Base-by-base conservation (phyloP, 2,329 filamentous ascomycete species). In the Ascochyta rabiei region DNA sequence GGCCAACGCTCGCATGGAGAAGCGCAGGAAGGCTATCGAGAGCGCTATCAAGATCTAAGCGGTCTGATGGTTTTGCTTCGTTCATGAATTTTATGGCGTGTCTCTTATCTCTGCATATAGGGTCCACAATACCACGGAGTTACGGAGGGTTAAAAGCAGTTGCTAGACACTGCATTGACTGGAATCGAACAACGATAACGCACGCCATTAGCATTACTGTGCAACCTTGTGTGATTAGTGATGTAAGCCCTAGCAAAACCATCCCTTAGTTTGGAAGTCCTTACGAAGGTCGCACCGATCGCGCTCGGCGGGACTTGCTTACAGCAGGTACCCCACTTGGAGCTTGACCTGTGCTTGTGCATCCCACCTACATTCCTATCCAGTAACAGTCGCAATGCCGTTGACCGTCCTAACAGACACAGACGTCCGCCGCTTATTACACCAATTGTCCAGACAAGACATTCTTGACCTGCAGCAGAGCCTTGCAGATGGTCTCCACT, bases 41-140 rank as follows among this genome's bases (percentile, higher is more conserved):
- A 82, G 81, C 76, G 93, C 95, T 78, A 92, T 97, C 87, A 98
- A 98, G 90, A 96, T 99, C 84, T 99, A 96, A 85, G 75, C 48
- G 49, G 63, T 48, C 67, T 61, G 46, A 46, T 49, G 48, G 63
- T 61, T 69, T 60, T 59, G 55, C 60, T 60, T 58, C 59, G 58
- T 66, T 66, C 55, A 62, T 64, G 64, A 71, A 64, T 63, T 71
- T 69, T 55, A 67, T 60, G 70, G 72, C 71, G 69, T 74, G 70
- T 73, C 68, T 73, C 66, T 71, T 72, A 66, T 70, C 67, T 72
- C 65, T 75, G 70, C 72, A 74, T 75, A 66, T 72, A 73, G 67
- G 68, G 69, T 67, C 70, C 59, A 64, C 60, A 67, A 72, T 71
- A 72, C 68, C 72, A 72, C 60, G 70, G 72, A 70, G 70, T 72